Conservation (phyloP, 805 yeast species). For the Blastobotrys americana region DNA sequence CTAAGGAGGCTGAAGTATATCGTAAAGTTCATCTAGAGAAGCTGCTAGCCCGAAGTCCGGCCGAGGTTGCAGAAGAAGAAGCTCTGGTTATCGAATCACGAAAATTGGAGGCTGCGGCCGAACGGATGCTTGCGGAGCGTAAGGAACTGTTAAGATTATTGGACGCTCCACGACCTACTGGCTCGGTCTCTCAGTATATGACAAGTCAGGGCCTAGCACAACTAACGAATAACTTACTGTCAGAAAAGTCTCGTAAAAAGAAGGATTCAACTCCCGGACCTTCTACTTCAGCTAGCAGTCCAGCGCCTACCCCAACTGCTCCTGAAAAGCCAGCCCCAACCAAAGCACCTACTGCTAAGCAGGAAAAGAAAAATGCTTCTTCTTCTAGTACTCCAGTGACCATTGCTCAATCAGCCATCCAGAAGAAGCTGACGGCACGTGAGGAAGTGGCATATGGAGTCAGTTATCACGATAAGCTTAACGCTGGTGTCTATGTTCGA, state of each 20-base stretch:
- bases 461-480: constrained; percentile 48
- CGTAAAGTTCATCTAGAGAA: constrained; percentile 76
- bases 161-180: constrained; percentile 74
- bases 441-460: constrained; percentile 85
- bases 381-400: constrained; percentile 12
- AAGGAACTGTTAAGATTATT: constrained; percentile 66
- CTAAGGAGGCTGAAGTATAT: constrained; percentile 63
- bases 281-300: constrained; percentile 12
- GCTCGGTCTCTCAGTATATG: constrained; percentile 66
- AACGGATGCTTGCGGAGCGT: constrained; percentile 78
- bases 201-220: constrained; percentile 87
- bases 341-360: constrained; percentile 5
- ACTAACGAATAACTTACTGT: constrained; percentile 69
- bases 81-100: constrained; percentile 88
- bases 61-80: constrained; percentile 97
- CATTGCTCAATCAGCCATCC: constrained; percentile 28
- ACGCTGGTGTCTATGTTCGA: constrained; percentile 75
- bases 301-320: constrained; percentile 15
- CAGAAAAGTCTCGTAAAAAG: constrained; percentile 48
- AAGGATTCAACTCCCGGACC: constrained; percentile 18
- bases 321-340: constrained; percentile 2
- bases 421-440: constrained; percentile 55
- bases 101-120: constrained; percentile 85
- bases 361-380: constrained; percentile 3
- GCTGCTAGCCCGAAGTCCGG: constrained; percentile 76